A percentile compares a stretch with the other conserved stretches of the same genome.
Conservation (phyloP, 345 rosid genomes). For the Balakata baccata region DNA sequence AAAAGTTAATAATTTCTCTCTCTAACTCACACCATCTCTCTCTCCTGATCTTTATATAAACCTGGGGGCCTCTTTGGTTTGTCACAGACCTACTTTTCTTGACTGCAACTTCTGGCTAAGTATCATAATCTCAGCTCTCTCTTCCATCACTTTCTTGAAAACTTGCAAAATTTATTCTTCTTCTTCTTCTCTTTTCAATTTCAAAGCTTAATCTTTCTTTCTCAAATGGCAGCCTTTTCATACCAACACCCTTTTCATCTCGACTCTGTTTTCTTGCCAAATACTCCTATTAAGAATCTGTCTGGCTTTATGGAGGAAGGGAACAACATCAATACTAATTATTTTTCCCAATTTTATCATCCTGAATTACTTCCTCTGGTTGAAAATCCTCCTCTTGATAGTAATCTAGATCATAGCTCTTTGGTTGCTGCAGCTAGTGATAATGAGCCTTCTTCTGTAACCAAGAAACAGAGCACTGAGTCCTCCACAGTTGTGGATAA, state of each 20-base stretch:
- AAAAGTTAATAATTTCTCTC: too few relatives aligned
- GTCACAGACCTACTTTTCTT: slow-evolving; percentile 24
- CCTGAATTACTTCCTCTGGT: neutral
- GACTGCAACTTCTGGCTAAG: slow-evolving; percentile 13
- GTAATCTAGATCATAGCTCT: slow-evolving; percentile 16
- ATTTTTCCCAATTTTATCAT: slow-evolving; percentile 34
- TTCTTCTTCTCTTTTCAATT: slow-evolving; percentile 2
- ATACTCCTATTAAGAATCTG: slow-evolving; percentile 18
- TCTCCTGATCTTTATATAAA: slow-evolving; percentile 26
- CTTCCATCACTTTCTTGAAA: slow-evolving; percentile 33
- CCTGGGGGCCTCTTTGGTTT: slow-evolving; percentile 9
- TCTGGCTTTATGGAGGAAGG: slow-evolving; percentile 31
- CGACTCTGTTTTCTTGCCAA: slow-evolving; percentile 43
- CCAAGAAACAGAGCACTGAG: slow-evolving; percentile 44
- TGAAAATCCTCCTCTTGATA: slow-evolving; percentile 6
- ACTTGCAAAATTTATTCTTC: slow-evolving; percentile 9
- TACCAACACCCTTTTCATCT: slow-evolving; percentile 44
- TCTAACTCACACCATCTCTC: too few relatives aligned
- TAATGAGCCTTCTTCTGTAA: slow-evolving; percentile 35
- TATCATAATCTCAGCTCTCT: slow-evolving; percentile 20
- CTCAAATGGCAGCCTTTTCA: slow-evolving; percentile 55
- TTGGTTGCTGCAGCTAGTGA: slow-evolving; percentile 25
- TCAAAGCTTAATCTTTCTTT: slow-evolving; percentile 13
- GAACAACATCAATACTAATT: slow-evolving; percentile 22
- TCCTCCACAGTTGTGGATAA: slow-evolving; percentile 42